These are phyloP conservation scores for Puya raimondii DNA, from an alignment of 176 grass and related monocot species.

Conservation along the genomic window DNA sequence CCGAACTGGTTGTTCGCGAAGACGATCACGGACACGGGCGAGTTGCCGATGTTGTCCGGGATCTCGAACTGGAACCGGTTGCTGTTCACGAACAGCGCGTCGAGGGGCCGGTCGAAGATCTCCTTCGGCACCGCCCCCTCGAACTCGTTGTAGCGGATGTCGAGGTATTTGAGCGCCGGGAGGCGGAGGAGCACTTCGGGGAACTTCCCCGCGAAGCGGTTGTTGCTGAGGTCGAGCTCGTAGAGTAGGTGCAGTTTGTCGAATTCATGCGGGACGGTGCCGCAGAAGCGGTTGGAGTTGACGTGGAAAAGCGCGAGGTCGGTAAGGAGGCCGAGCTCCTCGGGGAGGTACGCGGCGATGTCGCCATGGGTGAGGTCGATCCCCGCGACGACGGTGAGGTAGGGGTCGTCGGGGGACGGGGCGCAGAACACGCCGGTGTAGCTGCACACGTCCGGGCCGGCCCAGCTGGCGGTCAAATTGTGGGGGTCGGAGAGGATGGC, in stretches of 20 bases:
- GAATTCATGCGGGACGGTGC: conserved; percentile 35
- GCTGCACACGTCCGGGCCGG: conserved; percentile 59
- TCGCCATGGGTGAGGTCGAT: conserved; percentile 92
- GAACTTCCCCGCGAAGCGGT: conserved; percentile 71
- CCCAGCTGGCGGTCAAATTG: conserved; percentile 64
- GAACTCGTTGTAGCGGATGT: conserved; percentile 70
- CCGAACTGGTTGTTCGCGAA: conserved; percentile 73
- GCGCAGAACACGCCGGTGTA: conserved; percentile 76
- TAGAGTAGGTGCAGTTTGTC: conserved; percentile 18
- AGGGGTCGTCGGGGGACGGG: conserved; percentile 22
- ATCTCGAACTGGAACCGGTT: conserved; percentile 64
- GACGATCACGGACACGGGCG: conserved; percentile 63
- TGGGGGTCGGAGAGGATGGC: conserved; percentile 76
- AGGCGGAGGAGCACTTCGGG: conserved; percentile 42
- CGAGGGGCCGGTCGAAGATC: conserved; percentile 56
- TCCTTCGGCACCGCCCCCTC: conserved; percentile 55
- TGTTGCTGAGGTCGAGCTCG: conserved; percentile 98
- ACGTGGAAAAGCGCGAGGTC: conserved; percentile 73
- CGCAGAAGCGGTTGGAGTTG: conserved; percentile 98
- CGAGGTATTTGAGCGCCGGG: conserved; percentile 41
- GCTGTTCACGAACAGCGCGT: conserved; percentile 74
- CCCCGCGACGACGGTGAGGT: conserved; percentile 63
- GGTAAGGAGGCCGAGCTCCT: conserved; percentile 46
- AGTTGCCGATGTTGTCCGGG: conserved; percentile 84
- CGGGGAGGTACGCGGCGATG: conserved; percentile 76